phyloP scores from a whole-genome alignment of 2,329 filamentous ascomycete genomes.

The Pseudocercospora musae region DNA sequence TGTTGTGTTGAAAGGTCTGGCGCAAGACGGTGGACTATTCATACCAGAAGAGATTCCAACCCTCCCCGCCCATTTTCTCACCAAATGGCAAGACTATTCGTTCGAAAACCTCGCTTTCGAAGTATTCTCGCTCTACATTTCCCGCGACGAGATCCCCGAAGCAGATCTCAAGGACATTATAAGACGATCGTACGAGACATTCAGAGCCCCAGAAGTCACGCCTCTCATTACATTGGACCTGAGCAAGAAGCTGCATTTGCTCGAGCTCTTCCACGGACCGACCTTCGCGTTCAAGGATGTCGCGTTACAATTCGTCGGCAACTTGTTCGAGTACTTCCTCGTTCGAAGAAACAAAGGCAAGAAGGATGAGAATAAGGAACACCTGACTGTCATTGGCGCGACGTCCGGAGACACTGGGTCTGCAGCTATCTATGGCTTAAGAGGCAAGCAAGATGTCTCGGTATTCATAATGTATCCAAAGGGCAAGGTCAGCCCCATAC shows the following conservation, averaged over 20 bases:
- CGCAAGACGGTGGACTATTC: conserved; percentile 82
- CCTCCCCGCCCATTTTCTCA: conserved; percentile 61
- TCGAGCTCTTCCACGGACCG: conserved; percentile 95
- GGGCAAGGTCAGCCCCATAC: conserved; percentile 84
- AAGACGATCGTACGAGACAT: conserved; percentile 80
- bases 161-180: conserved; percentile 81
- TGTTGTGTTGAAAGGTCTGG: conserved; percentile 84
- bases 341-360: conserved; percentile 69
- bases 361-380: conserved; percentile 62
- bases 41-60: conserved; percentile 78
- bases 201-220: conserved; percentile 73
- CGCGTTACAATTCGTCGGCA: conserved; percentile 91
- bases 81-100: conserved; percentile 70
- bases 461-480: conserved; percentile 94
- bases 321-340: conserved; percentile 88
- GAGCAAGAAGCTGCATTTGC: conserved; percentile 69
- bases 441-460: conserved; percentile 94
- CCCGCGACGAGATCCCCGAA: conserved; percentile 73
- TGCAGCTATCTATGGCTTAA: conserved; percentile 89
- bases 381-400: conserved; percentile 81
- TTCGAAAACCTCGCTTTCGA: conserved; percentile 80
- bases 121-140: conserved; percentile 86
- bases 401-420: conserved; percentile 89
- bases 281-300: conserved; percentile 96
- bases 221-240: conserved; percentile 75